phyloP scores from a whole-genome alignment of 2,329 filamentous ascomycete genomes.

The Fusarium duplospermum region DNA sequence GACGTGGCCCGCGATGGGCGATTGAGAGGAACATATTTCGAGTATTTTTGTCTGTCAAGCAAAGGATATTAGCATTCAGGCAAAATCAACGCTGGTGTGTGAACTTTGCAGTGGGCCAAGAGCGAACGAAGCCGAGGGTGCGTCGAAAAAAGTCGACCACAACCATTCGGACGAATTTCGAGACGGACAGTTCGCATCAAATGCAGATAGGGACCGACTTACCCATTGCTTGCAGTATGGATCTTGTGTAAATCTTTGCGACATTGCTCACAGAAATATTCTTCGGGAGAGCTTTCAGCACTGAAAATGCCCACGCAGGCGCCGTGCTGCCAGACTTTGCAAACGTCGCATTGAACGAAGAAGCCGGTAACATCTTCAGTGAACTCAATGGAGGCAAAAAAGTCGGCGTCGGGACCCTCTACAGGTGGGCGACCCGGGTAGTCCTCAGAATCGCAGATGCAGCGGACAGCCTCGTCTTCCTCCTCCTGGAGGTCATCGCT shows the following conservation, averaged over 20 bases:
- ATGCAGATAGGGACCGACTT: slow-evolving; percentile 53
- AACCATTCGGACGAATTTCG: not conserved
- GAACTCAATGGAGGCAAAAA: slow-evolving; percentile 70
- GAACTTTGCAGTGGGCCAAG: not conserved
- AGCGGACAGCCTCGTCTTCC: slow-evolving; percentile 94
- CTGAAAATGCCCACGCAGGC: slow-evolving; percentile 98
- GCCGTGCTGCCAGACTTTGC: slow-evolving; percentile 99
- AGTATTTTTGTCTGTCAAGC: slow-evolving; percentile 69
- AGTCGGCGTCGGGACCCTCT: slow-evolving; percentile 68
- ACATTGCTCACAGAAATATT: slow-evolving; percentile 98
- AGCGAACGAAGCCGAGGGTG: not conserved
- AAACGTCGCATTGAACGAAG: slow-evolving; percentile 97
- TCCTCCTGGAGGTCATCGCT: slow-evolving; percentile 77
- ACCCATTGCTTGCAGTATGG: slow-evolving; percentile 86
- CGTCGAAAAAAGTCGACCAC: not conserved
- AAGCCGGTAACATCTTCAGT: slow-evolving; percentile 91
- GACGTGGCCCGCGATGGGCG: slow-evolving; percentile 67
- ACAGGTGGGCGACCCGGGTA: slow-evolving; percentile 86
- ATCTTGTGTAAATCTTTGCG: slow-evolving; percentile 91
- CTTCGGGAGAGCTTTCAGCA: slow-evolving; percentile 90
- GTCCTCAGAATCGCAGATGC: slow-evolving; percentile 93
- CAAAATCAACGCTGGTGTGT: not conserved
- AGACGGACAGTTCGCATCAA: not conserved
- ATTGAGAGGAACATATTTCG: slow-evolving; percentile 72
- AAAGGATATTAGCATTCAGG: not conserved